Percentiles rank a stretch among this genome's conserved stretches.
Conservation (phyloP, 202 grass and related monocot genomes). For the Setaria viridis region DNA sequence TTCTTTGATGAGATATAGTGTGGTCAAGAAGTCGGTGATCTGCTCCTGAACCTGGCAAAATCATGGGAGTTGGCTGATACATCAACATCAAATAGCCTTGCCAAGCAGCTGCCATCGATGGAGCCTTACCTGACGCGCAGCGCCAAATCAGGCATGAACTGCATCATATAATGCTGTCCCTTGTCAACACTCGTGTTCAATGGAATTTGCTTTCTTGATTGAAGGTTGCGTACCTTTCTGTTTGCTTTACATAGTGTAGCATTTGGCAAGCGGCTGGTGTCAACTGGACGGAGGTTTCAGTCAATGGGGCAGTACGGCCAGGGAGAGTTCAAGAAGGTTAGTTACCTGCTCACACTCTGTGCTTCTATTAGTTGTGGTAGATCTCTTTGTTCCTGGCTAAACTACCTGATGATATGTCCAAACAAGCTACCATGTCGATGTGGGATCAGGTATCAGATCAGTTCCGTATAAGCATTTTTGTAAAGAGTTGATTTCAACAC, state of each 20-base stretch:
- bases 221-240: constrained; percentile 31
- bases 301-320: constrained; percentile 75
- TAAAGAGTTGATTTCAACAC: background rate
- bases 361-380: background rate
- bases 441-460: background rate
- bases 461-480: background rate
- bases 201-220: constrained; percentile 21
- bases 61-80: constrained; percentile 87
- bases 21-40: constrained; percentile 75
- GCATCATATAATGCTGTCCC: background rate
- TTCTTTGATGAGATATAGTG: constrained; percentile 52
- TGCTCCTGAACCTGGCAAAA: constrained; percentile 73
- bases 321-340: constrained; percentile 78
- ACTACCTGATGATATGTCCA: background rate
- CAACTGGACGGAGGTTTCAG: constrained; percentile 82
- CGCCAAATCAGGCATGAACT: constrained; percentile 77
- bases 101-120: constrained; percentile 66
- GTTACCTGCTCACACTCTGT: background rate
- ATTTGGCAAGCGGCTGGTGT: constrained; percentile 82
- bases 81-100: constrained; percentile 67
- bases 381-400: constrained; percentile 18
- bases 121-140: constrained; percentile 64
- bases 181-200: constrained; percentile 10
- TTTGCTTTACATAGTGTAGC: constrained; percentile 75
- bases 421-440: background rate